Evolutionary conservation across 208 protist genomes (phyloP).

Genomic region (Naegleria lovaniensis): DNA sequence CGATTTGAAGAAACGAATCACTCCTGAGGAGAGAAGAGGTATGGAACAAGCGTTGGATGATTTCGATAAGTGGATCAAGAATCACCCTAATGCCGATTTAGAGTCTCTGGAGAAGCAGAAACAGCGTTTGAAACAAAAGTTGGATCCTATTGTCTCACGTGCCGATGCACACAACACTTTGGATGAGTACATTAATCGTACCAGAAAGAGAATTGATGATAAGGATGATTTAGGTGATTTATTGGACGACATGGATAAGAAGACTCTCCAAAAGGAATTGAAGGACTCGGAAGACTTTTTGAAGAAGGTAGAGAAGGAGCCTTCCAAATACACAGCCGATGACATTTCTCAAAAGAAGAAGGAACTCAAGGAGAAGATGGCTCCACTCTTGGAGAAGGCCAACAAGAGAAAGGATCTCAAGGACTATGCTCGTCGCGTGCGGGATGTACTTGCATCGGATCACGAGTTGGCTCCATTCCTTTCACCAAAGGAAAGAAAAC

Average conservation of each 20-base stretch:
- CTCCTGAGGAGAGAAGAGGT: background rate
- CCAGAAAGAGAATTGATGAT: background rate
- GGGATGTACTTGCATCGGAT: background rate
- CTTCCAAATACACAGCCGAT: background rate
- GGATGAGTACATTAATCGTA: background rate
- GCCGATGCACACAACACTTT: background rate
- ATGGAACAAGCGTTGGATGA: background rate
- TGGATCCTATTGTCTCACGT: background rate
- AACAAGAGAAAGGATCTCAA: background rate
- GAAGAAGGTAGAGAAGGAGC: background rate
- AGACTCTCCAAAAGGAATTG: background rate
- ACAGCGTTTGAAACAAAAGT: background rate
- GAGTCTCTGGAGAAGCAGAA: background rate
- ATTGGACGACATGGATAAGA: background rate
- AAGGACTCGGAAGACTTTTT: background rate
- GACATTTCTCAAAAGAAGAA: background rate
- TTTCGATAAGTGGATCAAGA: background rate
- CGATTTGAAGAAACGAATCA: background rate
- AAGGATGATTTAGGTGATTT: slow-evolving; percentile 3
- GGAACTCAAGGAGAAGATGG: background rate
- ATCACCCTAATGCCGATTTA: background rate
- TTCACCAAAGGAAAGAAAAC: background rate
- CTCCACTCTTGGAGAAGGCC: background rate
- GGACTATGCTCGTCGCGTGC: background rate
- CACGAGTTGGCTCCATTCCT: background rate